Evolutionary conservation across 805 yeast species (phyloP).

Genomic region (Saturnispora hagleri): DNA sequence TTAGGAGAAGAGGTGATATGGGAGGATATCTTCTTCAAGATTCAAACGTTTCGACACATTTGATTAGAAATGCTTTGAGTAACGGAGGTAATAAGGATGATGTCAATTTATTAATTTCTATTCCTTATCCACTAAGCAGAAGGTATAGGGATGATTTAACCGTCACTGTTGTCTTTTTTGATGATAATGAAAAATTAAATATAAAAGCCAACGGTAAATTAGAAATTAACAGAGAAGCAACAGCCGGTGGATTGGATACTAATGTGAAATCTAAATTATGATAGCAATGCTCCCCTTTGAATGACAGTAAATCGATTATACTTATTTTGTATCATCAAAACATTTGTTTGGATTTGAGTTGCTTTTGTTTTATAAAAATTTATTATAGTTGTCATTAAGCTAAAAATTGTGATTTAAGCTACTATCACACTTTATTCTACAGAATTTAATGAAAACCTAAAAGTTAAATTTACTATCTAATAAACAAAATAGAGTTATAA

Average conservation of each 20-base stretch:
- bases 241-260: slow-evolving; percentile 41
- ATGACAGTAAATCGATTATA: no score
- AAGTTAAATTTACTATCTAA: background rate
- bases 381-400: background rate
- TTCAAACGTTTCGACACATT: slow-evolving; percentile 83
- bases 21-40: slow-evolving; percentile 61
- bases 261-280: slow-evolving; percentile 40
- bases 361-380: background rate
- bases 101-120: slow-evolving; percentile 77
- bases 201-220: slow-evolving; percentile 39
- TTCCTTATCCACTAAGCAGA: slow-evolving; percentile 87
- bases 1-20: slow-evolving; percentile 37
- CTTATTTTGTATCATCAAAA: background rate
- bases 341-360: background rate
- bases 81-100: slow-evolving; percentile 83
- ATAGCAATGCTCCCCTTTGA: background rate
- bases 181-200: slow-evolving; percentile 43
- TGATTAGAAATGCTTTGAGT: slow-evolving; percentile 85
- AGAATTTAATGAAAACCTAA: background rate
- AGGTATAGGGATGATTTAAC: slow-evolving; percentile 93
- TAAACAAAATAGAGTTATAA: background rate
- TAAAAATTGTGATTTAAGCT: background rate
- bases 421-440: background rate
- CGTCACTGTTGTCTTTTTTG: slow-evolving; percentile 87
- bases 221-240: slow-evolving; percentile 48